Evolutionary conservation across 2,329 filamentous ascomycete species (phyloP), one percentile per base, ranked within the genome.

Genomic region (Zymoseptoria ardabiliae): DNA sequence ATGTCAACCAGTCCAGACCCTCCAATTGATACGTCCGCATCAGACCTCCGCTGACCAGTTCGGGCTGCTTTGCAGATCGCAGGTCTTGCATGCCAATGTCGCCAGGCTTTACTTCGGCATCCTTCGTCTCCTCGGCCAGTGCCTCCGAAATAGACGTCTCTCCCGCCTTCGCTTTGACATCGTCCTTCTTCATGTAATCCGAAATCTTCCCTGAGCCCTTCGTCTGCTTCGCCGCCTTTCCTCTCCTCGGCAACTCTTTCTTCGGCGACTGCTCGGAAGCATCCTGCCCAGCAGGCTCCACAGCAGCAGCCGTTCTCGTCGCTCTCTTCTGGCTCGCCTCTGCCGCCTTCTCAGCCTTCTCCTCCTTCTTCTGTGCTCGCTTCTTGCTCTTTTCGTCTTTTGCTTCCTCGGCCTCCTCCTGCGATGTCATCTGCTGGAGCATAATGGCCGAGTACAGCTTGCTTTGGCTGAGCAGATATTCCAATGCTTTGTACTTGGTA

Each of bases 21-120:
- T 97, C 93, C 0, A 99, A 77, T 68, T 99, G 94, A 70, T 99
- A 99, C 63, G 90, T 88, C 19, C 92, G 82, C 93, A 99, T 97
- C 3, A 86, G 88, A 1, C 94, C 94, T 4, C 91, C 91, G 0
- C 87, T 86, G 67, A 99, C 85, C 60, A 91, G 85, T 63, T 87
- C 86, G 0, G 94, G 94, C 71, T 99, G 94, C 62, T 88, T 81
- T 0, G 92, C 93, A 72, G 95, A 90, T 58, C 86, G 81, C 17
- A 97, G 75, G 57, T 91, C 82, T 65, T 87, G 84, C 55, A 84
- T 80, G 23, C 85, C 84, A 58, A 87, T 77, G 21, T 82, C 82
- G n/a, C 80, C 78, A 2, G 83, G 79, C 57, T 85, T 81, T 6
- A 83, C 77, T 56, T 82, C 81, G 53, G 81, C 78, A 52, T 84